Evolutionary conservation across 768 basidiomycete genomes (phyloP).

Genomic region (Tricholoma saponaceum): DNA sequence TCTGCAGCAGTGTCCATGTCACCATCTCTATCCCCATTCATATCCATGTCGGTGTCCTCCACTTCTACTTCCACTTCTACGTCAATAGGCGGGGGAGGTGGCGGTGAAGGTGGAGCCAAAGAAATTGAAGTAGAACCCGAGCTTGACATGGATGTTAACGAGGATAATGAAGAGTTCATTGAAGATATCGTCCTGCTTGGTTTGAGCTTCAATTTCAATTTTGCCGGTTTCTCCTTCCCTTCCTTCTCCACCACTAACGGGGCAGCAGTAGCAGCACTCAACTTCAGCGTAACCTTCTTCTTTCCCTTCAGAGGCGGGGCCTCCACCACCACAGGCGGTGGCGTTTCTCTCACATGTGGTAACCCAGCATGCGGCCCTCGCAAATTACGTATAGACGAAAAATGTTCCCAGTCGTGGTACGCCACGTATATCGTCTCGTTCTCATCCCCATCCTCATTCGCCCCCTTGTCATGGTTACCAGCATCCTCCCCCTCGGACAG

Average conservation of each 20-base stretch:
- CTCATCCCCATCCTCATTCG: conserved; percentile 21
- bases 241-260: background rate
- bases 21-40: background rate
- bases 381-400: conserved; percentile 88
- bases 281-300: conserved; percentile 28
- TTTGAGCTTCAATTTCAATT: background rate
- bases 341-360: conserved; percentile 57
- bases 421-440: conserved; percentile 72
- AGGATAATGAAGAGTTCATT: background rate
- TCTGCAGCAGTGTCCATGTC: conserved; percentile 6
- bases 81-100: background rate
- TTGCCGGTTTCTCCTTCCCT: background rate
- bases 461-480: conserved; percentile 3
- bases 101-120: conserved; percentile 1
- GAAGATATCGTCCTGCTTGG: background rate
- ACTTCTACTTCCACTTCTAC: too few relatives aligned
- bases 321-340: conserved; percentile 25
- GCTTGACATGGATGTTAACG: background rate
- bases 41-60: background rate
- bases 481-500: background rate
- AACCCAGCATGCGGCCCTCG: conserved; percentile 78
- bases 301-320: conserved; percentile 20
- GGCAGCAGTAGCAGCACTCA: background rate
- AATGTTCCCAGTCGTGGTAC: conserved; percentile 96
- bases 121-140: conserved; percentile 1